Evolutionary conservation across 805 yeast species (phyloP), one percentile per base, ranked within the genome.

Genomic region (Maudiozyma serrabonitensis): DNA sequence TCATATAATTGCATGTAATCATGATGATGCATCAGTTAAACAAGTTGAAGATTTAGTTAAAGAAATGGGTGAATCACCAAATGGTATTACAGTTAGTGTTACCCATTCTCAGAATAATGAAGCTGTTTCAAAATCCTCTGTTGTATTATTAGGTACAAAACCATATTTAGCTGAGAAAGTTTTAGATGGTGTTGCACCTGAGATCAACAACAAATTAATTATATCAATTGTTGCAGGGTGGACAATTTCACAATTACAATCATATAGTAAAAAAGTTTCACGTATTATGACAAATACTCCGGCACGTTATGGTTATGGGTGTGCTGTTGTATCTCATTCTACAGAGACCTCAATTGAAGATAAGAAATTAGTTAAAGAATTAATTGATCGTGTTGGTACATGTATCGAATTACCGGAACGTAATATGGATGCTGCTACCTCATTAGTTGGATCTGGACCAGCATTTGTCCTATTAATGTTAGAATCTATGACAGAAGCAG

Each of bases 231-330:
- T 89, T 57, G 98, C 99, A 2, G 99, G 99, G 13, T 85, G 88
- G 78, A 87, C 95, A 16, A 81, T 90, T 53, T 80, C 73, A 18
- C 86, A 85, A 63, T 74, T 89, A 56, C 54, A 64, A 18, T 60
- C 64, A 1, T 76, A 79, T 58, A 72, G 86, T 9, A 51, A 63
- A 46, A 70, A 74, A 51, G 81, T 91, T 32, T 87, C 95, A 21
- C 78, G 95, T 54, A 95, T 95, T n/a, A 90, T 95, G 95, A 91
- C 99, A 43, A 93, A 91, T 70, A 93, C 99, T 0, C 97, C 99
- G 3, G 95, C 96, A 18, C 82, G 83, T 65, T 87, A 78, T 66
- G 96, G 97, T 21, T 80, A 82, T 57, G 99, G 98, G 46, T 88
- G 91, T 75, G 96, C 98, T 11, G 89, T 88, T 39, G 81, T 93